These are phyloP conservation scores for Globisporangium solare DNA, from an alignment of 352 stramenopile genomes.

Conservation along the genomic window DNA sequence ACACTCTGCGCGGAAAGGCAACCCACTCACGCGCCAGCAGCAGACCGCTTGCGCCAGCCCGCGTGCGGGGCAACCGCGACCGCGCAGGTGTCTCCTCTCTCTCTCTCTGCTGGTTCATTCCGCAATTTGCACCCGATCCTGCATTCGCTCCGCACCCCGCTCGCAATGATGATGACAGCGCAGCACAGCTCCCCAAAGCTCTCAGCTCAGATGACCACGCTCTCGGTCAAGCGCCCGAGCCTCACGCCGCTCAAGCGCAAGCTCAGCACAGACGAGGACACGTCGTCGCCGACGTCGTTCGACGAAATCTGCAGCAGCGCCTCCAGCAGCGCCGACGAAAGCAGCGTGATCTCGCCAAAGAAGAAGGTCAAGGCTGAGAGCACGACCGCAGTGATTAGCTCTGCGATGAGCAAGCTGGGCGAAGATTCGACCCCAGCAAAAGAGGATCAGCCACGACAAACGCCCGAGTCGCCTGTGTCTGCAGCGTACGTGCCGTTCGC, in stretches of 20 bases:
- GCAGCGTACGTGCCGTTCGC: constrained; percentile 23
- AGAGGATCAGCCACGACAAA: not conserved
- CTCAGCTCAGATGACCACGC: constrained; percentile 9
- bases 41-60: too few species aligned
- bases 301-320: constrained; percentile 22
- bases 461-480: constrained; percentile 1
- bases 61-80: too few species aligned
- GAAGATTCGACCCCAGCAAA: constrained; percentile 1
- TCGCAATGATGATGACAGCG: constrained; percentile 10
- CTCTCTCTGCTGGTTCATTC: not conserved
- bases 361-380: constrained; percentile 35
- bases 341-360: constrained; percentile 38
- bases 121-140: not conserved
- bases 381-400: constrained; percentile 8
- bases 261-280: constrained; percentile 20
- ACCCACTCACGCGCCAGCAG: not conserved
- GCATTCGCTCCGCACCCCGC: not conserved
- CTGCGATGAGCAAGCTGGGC: constrained; percentile 27
- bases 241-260: constrained; percentile 49
- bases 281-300: constrained; percentile 32
- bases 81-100: too few species aligned
- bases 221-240: constrained; percentile 36
- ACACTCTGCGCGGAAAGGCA: not conserved
- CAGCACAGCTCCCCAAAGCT: constrained; percentile 11
- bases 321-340: constrained; percentile 12